Conservation (phyloP, 805 yeast genomes). For the Barnettozyma wickerhamii region DNA sequence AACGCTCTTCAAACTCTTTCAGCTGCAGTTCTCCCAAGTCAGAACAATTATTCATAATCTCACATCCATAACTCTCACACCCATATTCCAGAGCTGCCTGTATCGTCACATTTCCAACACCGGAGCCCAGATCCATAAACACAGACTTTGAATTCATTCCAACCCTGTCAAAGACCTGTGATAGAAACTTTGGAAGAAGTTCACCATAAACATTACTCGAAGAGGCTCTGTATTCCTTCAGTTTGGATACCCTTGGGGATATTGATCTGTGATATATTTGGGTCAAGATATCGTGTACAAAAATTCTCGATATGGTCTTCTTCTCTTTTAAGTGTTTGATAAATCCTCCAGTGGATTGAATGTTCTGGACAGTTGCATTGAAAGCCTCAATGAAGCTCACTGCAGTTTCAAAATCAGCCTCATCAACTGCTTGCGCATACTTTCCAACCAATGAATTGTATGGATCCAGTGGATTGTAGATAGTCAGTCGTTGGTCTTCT, state of each 20-base stretch:
- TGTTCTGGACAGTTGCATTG: conserved; percentile 34
- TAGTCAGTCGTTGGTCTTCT: conserved; percentile 26
- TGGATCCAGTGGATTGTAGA: conserved; percentile 33
- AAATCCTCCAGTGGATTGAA: conserved; percentile 31
- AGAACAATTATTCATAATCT: conserved; percentile 82
- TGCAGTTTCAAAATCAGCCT: conserved; percentile 28
- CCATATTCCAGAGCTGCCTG: conserved; percentile 90
- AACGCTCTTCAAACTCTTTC: conserved; percentile 52
- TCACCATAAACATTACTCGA: conserved; percentile 92
- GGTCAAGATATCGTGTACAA: conserved; percentile 65
- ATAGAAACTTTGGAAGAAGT: conserved; percentile 70
- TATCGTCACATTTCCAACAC: conserved; percentile 87
- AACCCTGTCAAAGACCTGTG: conserved; percentile 60
- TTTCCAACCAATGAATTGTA: conserved; percentile 35
- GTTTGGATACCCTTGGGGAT: conserved; percentile 61
- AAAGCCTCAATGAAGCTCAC: conserved; percentile 36
- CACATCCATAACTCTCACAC: conserved; percentile 83
- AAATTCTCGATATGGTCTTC: conserved; percentile 33
- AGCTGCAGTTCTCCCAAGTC: conserved; percentile 58
- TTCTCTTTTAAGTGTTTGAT: conserved; percentile 27
- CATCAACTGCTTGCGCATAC: conserved; percentile 31
- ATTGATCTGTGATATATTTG: conserved; percentile 75
- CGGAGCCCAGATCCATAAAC: conserved; percentile 90
- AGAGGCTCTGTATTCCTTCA: conserved; percentile 76
- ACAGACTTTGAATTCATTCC: conserved; percentile 46